phyloP scores from a whole-genome alignment of 1,284 basidiomycete species.

The Leccinum fuscescens region DNA sequence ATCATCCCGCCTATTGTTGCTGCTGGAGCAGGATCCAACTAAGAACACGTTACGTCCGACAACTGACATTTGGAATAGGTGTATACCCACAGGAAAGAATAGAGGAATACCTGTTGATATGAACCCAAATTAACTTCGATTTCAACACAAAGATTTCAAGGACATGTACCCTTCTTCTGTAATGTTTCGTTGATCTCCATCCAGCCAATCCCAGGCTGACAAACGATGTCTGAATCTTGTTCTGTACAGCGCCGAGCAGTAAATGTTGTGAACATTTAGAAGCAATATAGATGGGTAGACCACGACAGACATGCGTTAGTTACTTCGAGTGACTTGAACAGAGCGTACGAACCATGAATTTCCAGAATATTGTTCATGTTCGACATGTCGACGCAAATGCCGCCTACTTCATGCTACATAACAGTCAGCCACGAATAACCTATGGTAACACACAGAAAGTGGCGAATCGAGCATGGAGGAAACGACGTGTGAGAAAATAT shows the following conservation, averaged over 20 bases:
- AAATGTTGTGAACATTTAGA: neutral
- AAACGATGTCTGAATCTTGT: slow-evolving; percentile 77
- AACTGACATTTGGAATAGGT: neutral
- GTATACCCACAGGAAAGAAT: slow-evolving; percentile 80
- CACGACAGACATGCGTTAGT: neutral
- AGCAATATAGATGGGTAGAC: neutral
- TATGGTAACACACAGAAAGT: neutral
- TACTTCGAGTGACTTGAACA: neutral
- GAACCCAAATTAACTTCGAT: neutral
- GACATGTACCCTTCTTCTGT: slow-evolving; percentile 51
- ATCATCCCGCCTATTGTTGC: slow-evolving; percentile 94
- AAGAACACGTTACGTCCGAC: neutral
- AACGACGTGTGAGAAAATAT: neutral
- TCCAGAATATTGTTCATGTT: slow-evolving; percentile 82
- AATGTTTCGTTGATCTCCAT: slow-evolving; percentile 82
- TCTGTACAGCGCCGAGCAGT: slow-evolving; percentile 39
- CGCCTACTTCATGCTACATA: slow-evolving; percentile 52
- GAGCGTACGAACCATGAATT: slow-evolving; percentile 58
- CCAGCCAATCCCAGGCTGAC: slow-evolving; percentile 85
- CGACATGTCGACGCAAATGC: slow-evolving; percentile 84
- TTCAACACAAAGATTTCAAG: neutral
- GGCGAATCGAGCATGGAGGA: neutral
- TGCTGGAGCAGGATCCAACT: slow-evolving; percentile 76
- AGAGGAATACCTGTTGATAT: slow-evolving; percentile 56
- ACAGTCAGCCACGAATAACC: slow-evolving; percentile 8